Base-by-base conservation (phyloP, 2,329 filamentous ascomycete genomes). In the Knoxdaviesia capensis region DNA sequence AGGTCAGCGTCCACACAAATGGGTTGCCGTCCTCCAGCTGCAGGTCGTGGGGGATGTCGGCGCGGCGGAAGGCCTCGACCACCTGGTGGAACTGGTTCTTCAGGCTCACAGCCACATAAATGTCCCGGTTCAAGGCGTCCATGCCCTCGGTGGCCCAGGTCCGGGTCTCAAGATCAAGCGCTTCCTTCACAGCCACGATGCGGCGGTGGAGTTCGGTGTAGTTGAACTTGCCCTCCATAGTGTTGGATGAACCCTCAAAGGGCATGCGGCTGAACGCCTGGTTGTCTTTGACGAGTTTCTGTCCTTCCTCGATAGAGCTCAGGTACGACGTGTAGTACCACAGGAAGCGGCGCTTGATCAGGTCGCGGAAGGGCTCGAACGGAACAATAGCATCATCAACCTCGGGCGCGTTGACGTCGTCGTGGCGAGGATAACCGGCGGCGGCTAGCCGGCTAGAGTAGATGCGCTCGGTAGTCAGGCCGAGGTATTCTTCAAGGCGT, bases 251-350 rank as follows among this genome's bases (percentile, higher is more conserved):
- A 0, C 72, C 71, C 54, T 98, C 90, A 49, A 98, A 98, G 0
- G 85, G 83, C 84, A 94, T 93, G 41, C 69, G 70, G n/a, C 63
- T 58, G 52, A 98, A 96, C 1, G 55, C 47, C 34, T 73, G 62
- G 3, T 73, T 71, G 45, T 79, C 74, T 46, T 70, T 68, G 43
- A 78, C 71, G 49, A 82, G 74, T 30, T 63, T 57, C 50, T 66
- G 70, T 31, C 77, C 80, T 45, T 75, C 68, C 34, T 75, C 66
- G 41, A 93, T 77, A 1, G 79, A 70, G 4, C 69, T 63, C 28
- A 90, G 63, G 53, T 96, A 96, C 3, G 81, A 81, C 49, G 92
- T 81, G 56, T 83, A 93, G 60, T 96, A 96, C 90, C 90, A 96
- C 9, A 96, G 64, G 54, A 96, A 94, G 1, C 87, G 76, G 34